These are phyloP conservation scores for Wallemia mellicola DNA, from an alignment of 1,284 basidiomycete genomes.

Conservation along the genomic window DNA sequence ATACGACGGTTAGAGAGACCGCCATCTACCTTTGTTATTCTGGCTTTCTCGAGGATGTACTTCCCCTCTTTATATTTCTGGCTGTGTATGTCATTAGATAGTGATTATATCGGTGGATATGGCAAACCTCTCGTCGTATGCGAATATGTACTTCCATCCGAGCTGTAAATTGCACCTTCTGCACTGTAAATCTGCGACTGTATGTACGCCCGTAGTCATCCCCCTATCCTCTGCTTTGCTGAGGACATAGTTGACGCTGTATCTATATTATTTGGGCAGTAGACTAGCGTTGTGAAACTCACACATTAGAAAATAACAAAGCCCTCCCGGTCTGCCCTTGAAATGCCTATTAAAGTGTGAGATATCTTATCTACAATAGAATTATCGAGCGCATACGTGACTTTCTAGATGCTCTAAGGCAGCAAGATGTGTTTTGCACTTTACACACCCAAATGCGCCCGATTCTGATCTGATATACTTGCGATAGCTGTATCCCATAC, in stretches of 20 bases:
- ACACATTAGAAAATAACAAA: constrained; percentile 16
- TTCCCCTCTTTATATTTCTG: constrained; percentile 98
- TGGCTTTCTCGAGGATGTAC: constrained; percentile 78
- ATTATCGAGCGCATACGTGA: constrained; percentile 5
- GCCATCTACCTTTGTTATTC: constrained; percentile 25
- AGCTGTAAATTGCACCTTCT: constrained; percentile 52
- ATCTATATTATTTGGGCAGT: background rate
- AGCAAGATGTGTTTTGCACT: constrained; percentile 17
- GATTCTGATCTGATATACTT: background rate
- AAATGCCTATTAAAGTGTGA: background rate
- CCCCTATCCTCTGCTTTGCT: constrained; percentile 65
- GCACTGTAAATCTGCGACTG: constrained; percentile 81
- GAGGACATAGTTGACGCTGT: constrained; percentile 59
- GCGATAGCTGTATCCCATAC: background rate
- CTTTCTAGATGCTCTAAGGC: constrained; percentile 16
- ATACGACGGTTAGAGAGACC: background rate
- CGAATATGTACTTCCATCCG: constrained; percentile 91
- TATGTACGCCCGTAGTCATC: constrained; percentile 92
- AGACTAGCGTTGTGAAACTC: background rate
- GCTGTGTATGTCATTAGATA: constrained; percentile 18
- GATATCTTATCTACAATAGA: background rate
- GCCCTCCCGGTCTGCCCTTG: constrained; percentile 17
- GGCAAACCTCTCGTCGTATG: background rate
- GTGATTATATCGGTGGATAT: constrained; percentile 1
- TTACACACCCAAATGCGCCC: constrained; percentile 15